Evolutionary conservation across 768 basidiomycete genomes (phyloP), one percentile per base, ranked within the genome.

Genomic region (Leccinellum luteum): DNA sequence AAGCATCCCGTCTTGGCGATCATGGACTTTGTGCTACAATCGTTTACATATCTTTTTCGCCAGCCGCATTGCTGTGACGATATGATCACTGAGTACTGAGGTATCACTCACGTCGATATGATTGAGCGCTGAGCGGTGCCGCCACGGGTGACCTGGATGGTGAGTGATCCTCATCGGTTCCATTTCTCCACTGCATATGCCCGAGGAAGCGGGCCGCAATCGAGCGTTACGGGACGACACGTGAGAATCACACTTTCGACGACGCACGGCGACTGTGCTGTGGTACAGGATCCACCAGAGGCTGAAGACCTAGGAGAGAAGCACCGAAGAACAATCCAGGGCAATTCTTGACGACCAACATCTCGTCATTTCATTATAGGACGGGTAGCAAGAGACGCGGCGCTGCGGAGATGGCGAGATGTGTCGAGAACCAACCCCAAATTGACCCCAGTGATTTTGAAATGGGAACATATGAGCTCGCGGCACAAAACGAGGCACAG

Each of bases 311-410:
- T 68, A 65, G 66, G 63, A 69, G 48, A 60, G 63, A 69, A 67
- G 68, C 28, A 41, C 19, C 7, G 56, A 64, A 60, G 57, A 62
- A 49, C 64, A 50, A 67, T 65, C 60, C 57, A 64, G 67, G 62
- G 48, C 45, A 56, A 48, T 53, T 57, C n/a, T 56, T 55, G 35
- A 49, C 56, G 50, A 32, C 13, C 64, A 54, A 51, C 15, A 53
- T 69, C 64, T 64, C 66, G 66, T 69, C 47, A 68, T 57, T 65
- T 69, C 67, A 66, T 69, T 62, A 59, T 62, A 47, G 32, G 57
- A 45, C 49, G 55, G 45, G 17, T 45, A 23, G 13, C 44, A 8
- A 54, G 21, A 54, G 52, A 67, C 57, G 38, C 38, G 64, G 65
- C 51, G 53, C 41, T 65, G 65, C 63, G 67, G 65, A 69, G 60